These are phyloP conservation scores for Apiospora pterosperma DNA, from an alignment of 2,329 filamentous ascomycete genomes.

Conservation along the genomic window DNA sequence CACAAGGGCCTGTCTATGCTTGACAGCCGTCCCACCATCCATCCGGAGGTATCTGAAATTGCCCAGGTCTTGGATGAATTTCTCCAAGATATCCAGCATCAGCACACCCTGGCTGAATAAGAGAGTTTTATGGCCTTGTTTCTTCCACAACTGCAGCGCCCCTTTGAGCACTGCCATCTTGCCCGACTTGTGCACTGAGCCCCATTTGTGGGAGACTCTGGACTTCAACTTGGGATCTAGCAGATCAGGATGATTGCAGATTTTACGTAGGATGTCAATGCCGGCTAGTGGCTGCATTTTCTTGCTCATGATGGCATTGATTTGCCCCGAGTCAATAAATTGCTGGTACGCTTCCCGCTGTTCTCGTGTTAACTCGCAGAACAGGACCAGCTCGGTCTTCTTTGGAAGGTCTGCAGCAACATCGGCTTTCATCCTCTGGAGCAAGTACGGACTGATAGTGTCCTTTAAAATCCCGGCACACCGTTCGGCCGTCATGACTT, in stretches of 20 bases:
- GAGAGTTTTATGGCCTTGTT: conserved; percentile 85
- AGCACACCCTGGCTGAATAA: conserved; percentile 91
- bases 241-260: conserved; percentile 96
- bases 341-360: conserved; percentile 78
- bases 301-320: conserved; percentile 74
- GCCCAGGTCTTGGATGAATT: conserved; percentile 65
- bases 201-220: conserved; percentile 72
- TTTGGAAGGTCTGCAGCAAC: conserved; percentile 91
- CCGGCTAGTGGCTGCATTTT: conserved; percentile 81
- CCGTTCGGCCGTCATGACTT: conserved; percentile 91
- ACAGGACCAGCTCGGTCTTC: conserved; percentile 94
- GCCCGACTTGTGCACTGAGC: conserved; percentile 74
- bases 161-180: conserved; percentile 96
- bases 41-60: conserved; percentile 79
- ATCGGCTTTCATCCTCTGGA: conserved; percentile 90
- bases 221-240: conserved; percentile 56
- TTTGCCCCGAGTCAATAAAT: conserved; percentile 80
- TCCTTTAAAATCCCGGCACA: conserved; percentile 94
- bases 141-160: conserved; percentile 83
- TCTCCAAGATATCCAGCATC: conserved; percentile 92
- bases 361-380: conserved; percentile 82
- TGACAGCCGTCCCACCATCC: conserved; percentile 90
- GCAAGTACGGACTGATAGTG: conserved; percentile 85
- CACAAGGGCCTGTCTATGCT: conserved; percentile 82
- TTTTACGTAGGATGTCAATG: conserved; percentile 89